Evolutionary conservation across 768 basidiomycete genomes (phyloP).

Genomic region (Tulasnella sp.): DNA sequence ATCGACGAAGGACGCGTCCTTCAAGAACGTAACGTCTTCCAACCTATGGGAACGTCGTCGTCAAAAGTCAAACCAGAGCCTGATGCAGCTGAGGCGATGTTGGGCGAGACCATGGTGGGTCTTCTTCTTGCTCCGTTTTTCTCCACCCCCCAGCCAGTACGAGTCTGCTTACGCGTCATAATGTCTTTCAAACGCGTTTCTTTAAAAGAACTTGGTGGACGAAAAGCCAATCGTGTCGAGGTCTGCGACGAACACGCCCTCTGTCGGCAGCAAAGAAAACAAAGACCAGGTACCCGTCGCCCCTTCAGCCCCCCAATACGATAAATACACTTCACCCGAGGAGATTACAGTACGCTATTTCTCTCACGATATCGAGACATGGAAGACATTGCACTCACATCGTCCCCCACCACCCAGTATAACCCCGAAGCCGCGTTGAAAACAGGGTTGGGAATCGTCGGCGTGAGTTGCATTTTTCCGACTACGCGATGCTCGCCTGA

Average conservation of each 20-base stretch:
- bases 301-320: not conserved
- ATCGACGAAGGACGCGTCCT: conserved; percentile 25
- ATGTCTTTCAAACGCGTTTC: not conserved
- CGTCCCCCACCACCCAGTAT: not conserved
- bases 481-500: not conserved
- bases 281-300: not conserved
- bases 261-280: not conserved
- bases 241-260: not conserved
- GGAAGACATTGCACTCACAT: not conserved
- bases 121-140: not conserved
- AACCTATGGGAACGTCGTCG: too few species aligned
- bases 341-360: conserved; percentile 2
- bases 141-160: not conserved
- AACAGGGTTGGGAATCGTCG: conserved; percentile 1
- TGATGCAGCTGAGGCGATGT: not conserved
- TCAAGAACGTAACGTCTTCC: not conserved
- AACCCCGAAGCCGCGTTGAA: conserved; percentile 5
- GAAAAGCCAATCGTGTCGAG: not conserved
- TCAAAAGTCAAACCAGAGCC: conserved; percentile 2
- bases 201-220: not conserved
- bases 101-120: not conserved
- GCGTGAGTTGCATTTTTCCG: not conserved
- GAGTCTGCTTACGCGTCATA: not conserved
- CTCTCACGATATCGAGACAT: not conserved
- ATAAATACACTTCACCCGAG: not conserved